Evolutionary conservation across 768 basidiomycete species (phyloP), one percentile per base, ranked within the genome.

Genomic region (Kwoniella europaea): DNA sequence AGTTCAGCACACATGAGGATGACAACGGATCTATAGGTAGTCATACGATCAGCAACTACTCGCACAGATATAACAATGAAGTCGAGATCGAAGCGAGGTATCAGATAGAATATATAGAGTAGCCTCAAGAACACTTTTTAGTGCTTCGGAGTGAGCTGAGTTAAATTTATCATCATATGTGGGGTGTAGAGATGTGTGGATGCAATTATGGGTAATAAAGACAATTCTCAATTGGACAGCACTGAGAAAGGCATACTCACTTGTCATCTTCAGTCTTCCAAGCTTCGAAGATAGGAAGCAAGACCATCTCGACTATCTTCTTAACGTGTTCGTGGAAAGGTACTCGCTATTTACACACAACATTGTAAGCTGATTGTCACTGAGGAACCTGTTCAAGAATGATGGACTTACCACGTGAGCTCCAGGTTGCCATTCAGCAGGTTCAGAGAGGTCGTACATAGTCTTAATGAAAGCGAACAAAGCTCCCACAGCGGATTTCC

Each of bases 221-320:
- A 50, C 58, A 70, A 29, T 58, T 7, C 2, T 44, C 10, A 24
- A 68, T 79, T 72, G 74, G 53, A 53, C 12, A 18, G 10, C 12
- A 50, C 18, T 18, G 46, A 16, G 13, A 50, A 50, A 6, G 1
- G 71, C 57, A 53, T 1, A 88, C 93, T 86, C 81, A 97, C 94
- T 98, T 96, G 87, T 96, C 94, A 79, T 99, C 97, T 84, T 99
- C 97, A 3, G 90, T 89, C 78, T 92, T 90, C 84, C 92, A 96
- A 89, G 94, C 90, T 65, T 94, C 91, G 70, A 98, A 82, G 41
- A 98, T 87, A 27, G 89, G 88, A 7, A 87, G 87, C 56, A 98
- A 82, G 55, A 90, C 87, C 75, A 92, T 91, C 5, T 87, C 87
- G 69, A 93, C 89, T 57, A 98, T 88, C 75, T 93, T 89, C 77